Evolutionary conservation across 768 basidiomycete genomes (phyloP).

Genomic region (Serpula lacrymans): DNA sequence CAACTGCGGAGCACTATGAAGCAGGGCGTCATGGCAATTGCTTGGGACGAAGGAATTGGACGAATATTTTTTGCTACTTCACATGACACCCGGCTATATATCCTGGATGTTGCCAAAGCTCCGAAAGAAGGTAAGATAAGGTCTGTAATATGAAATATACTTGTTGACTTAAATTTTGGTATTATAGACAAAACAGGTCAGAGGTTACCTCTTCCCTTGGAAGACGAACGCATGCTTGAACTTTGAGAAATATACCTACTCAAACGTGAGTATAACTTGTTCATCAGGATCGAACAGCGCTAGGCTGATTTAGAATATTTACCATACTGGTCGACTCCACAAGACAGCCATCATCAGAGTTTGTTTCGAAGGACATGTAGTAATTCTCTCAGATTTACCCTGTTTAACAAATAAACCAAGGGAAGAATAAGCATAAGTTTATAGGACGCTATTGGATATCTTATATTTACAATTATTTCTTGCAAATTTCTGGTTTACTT

Average conservation of each 20-base stretch:
- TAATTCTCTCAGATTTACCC: too few species aligned
- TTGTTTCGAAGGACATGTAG: too few species aligned
- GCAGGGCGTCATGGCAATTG: conserved; percentile 43
- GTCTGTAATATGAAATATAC: conserved; percentile 3
- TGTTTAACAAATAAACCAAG: too few species aligned
- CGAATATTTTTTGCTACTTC: conserved; percentile 51
- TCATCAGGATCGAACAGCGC: too few species aligned
- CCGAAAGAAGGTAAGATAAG: conserved; percentile 28
- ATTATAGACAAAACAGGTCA: conserved; percentile 31
- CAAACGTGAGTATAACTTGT: too few species aligned
- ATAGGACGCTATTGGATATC: too few species aligned
- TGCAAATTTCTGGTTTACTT: too few species aligned
- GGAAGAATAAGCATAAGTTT: too few species aligned
- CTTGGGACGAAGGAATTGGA: conserved; percentile 67
- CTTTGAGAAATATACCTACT: conserved; percentile 13
- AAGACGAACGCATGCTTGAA: conserved; percentile 29
- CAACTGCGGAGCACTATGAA: conserved; percentile 13
- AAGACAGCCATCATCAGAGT: too few species aligned
- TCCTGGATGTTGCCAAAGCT: conserved; percentile 47
- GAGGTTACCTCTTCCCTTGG: conserved; percentile 27
- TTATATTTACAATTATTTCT: too few species aligned
- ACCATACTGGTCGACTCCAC: too few species aligned
- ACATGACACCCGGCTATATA: conserved; percentile 35
- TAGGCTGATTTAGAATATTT: too few species aligned
- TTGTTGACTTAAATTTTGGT: conserved; percentile 26